These are phyloP conservation scores for Darksidea phi DNA, from an alignment of 495 filamentous ascomycete genomes.

Conservation along the genomic window DNA sequence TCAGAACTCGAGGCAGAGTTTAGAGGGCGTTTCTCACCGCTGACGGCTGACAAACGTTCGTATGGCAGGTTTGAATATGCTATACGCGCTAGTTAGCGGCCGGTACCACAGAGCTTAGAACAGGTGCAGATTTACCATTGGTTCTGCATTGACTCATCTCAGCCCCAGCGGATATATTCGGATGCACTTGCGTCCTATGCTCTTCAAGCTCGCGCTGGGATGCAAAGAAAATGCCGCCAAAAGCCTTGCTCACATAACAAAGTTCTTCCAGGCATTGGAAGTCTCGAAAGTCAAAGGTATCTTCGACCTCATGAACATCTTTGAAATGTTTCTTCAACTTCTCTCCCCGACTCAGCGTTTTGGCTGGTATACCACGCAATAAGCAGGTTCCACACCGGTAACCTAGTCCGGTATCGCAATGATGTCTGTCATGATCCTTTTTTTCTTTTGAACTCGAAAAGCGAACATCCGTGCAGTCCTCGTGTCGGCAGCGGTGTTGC, in stretches of 20 bases:
- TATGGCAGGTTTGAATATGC: not conserved
- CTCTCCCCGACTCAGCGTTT: not conserved
- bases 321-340: constrained; percentile 18
- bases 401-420: constrained; percentile 4
- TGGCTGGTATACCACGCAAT: not conserved
- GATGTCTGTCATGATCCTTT: constrained; percentile 1
- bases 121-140: not conserved
- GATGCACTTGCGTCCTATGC: not conserved
- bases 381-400: constrained; percentile 8
- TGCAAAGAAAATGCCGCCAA: constrained; percentile 11
- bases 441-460: constrained; percentile 4
- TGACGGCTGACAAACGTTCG: not conserved
- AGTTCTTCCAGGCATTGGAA: constrained; percentile 1
- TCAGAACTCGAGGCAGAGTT: not conserved
- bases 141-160: not conserved
- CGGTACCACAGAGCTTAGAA: not conserved
- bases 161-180: not conserved
- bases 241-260: constrained; percentile 9
- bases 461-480: constrained; percentile 4
- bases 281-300: not conserved
- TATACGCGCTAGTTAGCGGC: not conserved
- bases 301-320: not conserved
- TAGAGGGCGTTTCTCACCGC: constrained; percentile 2
- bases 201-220: constrained; percentile 3
- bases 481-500: constrained; percentile 11